These are phyloP conservation scores for Saccharomyces hybrid DNA, from an alignment of 1,139 yeast genomes.

Conservation along the genomic window DNA sequence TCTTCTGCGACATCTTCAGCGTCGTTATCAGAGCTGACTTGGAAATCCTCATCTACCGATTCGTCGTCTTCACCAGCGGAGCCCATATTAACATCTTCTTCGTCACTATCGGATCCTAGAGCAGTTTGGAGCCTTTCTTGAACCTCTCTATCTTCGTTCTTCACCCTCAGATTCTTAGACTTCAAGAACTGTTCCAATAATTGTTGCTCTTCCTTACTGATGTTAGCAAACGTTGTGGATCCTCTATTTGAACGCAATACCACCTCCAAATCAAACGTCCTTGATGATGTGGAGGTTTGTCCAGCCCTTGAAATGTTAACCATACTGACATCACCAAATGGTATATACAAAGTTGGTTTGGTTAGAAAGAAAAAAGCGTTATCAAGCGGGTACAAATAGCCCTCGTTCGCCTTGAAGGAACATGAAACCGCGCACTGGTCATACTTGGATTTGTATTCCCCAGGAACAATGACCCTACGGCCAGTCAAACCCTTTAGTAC, in stretches of 20 bases:
- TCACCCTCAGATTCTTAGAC: constrained; percentile 70
- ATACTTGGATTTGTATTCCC: constrained; percentile 67
- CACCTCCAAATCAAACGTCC: constrained; percentile 90
- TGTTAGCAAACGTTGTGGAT: constrained; percentile 79
- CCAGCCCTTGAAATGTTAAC: constrained; percentile 88
- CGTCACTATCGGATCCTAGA: constrained; percentile 62
- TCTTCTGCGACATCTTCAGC: constrained; percentile 76
- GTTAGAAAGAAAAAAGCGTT: constrained; percentile 86
- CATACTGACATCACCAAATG: constrained; percentile 69
- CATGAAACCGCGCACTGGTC: constrained; percentile 83
- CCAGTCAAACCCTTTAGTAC: constrained; percentile 88
- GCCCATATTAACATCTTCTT: constrained; percentile 61
- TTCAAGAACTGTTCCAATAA: constrained; percentile 67
- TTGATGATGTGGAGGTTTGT: constrained; percentile 65
- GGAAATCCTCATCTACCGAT: constrained; percentile 61
- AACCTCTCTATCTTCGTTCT: constrained; percentile 85
- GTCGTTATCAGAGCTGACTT: constrained; percentile 49
- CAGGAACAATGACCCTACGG: constrained; percentile 78
- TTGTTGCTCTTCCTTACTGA: constrained; percentile 84
- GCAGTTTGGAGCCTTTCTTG: constrained; percentile 74
- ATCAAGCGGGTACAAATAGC: constrained; percentile 84
- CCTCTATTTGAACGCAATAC: constrained; percentile 57
- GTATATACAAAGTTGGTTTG: constrained; percentile 89
- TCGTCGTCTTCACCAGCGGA: constrained; percentile 69
- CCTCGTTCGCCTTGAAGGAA: constrained; percentile 92